phyloP scores from a whole-genome alignment of 2,329 filamentous ascomycete genomes.

The Zasmidium angulare region DNA sequence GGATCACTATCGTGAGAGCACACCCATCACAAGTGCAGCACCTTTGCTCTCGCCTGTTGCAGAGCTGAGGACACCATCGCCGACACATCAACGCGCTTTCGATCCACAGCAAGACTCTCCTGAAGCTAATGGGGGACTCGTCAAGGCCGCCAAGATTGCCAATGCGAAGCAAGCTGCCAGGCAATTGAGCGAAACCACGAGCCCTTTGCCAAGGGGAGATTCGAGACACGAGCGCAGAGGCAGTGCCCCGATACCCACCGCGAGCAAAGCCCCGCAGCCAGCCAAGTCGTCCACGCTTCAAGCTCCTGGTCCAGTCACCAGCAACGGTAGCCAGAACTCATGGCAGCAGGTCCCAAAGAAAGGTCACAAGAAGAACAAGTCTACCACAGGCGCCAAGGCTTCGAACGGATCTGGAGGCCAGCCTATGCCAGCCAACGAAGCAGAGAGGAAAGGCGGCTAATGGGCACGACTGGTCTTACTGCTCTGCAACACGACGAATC shows the following conservation, averaged over 20 bases:
- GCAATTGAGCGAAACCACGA: conserved; percentile 25
- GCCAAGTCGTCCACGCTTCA: background rate
- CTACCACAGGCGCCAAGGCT: conserved; percentile 16
- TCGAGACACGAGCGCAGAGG: conserved; percentile 26
- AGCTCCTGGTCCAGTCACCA: background rate
- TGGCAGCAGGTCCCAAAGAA: conserved; percentile 31
- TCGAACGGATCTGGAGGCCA: conserved; percentile 34
- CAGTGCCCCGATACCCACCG: conserved; percentile 22
- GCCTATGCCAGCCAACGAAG: conserved; percentile 43
- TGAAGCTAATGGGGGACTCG: conserved; percentile 27
- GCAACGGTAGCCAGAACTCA: conserved; percentile 17
- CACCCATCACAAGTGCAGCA: conserved; percentile 16
- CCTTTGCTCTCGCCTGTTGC: conserved; percentile 69
- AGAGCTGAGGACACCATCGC: conserved; percentile 70
- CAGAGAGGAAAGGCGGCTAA: conserved; percentile 48
- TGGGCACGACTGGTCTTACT: background rate
- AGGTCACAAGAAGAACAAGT: conserved; percentile 38
- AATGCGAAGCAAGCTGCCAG: conserved; percentile 28
- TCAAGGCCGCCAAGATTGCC: conserved; percentile 30
- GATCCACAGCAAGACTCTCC: conserved; percentile 37
- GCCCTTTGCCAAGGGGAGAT: conserved; percentile 11
- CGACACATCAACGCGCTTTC: conserved; percentile 58
- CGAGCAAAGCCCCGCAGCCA: conserved; percentile 4
- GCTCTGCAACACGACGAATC: background rate
- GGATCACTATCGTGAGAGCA: conserved; percentile 17